phyloP scores from a whole-genome alignment of 805 yeast genomes.

The Candida nitratophila region DNA sequence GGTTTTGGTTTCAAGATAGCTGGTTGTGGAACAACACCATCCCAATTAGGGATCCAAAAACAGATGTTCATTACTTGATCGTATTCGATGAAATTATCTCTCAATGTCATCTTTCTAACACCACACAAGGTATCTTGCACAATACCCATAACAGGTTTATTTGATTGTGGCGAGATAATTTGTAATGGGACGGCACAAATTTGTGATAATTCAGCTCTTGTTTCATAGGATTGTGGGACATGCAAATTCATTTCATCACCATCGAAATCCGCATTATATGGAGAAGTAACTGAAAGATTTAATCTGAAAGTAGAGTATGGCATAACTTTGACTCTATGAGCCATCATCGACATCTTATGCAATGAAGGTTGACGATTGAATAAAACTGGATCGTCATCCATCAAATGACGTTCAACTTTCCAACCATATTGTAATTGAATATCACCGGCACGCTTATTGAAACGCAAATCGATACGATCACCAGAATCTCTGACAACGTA shows the following conservation, averaged over 20 bases:
- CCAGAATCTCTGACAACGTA: constrained; percentile 98
- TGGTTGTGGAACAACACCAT: constrained; percentile 95
- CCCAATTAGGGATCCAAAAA: constrained; percentile 99
- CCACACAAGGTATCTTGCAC: constrained; percentile 99
- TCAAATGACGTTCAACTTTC: constrained; percentile 97
- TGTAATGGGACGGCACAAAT: constrained; percentile 96
- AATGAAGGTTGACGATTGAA: constrained; percentile 99
- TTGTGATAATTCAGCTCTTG: constrained; percentile 92
- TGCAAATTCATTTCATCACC: constrained; percentile 99
- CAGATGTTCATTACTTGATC: constrained; percentile 95
- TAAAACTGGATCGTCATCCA: constrained; percentile 95
- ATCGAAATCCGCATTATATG: constrained; percentile 99
- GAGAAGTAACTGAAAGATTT: constrained; percentile 95
- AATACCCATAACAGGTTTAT: constrained; percentile 99
- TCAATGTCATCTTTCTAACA: constrained; percentile 86
- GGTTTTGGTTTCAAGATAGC: constrained; percentile 93
- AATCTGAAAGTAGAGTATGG: constrained; percentile 97
- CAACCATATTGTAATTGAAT: constrained; percentile 97
- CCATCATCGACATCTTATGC: constrained; percentile 99
- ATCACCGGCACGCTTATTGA: constrained; percentile 97
- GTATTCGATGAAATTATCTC: constrained; percentile 82
- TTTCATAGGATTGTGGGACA: constrained; percentile 97
- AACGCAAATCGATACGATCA: constrained; percentile 95
- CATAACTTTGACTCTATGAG: constrained; percentile 96
- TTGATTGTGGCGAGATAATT: constrained; percentile 96